Percentiles rank a stretch among this genome's conserved stretches.
phyloP scores from a whole-genome alignment of 2,329 filamentous ascomycete species.

The Sarocladiaceae sp. region DNA sequence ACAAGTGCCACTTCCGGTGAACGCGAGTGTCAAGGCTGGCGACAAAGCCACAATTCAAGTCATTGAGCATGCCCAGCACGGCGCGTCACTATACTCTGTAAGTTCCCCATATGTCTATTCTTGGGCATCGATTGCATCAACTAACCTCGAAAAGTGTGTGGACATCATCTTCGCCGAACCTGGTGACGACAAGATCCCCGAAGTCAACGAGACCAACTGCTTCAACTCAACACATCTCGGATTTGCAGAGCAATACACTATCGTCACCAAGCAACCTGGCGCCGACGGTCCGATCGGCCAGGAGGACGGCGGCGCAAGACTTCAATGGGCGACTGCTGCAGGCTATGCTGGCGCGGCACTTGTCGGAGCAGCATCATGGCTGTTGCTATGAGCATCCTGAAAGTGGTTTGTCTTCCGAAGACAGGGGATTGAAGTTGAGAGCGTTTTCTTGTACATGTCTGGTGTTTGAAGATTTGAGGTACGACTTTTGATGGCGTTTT shows the following conservation, averaged over 20 bases:
- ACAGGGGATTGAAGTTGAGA: too few relatives aligned
- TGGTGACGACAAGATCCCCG: slow-evolving; percentile 58
- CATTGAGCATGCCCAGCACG: slow-evolving; percentile 78
- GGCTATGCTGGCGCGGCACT: neutral
- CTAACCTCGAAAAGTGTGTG: slow-evolving; percentile 63
- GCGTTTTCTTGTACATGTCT: too few relatives aligned
- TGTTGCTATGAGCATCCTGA: neutral
- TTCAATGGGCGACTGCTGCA: neutral
- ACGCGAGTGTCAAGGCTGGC: slow-evolving; percentile 68
- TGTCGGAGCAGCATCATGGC: neutral
- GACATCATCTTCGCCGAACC: slow-evolving; percentile 89
- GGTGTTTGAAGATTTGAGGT: too few relatives aligned
- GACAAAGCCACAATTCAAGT: slow-evolving; percentile 89
- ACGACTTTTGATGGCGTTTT: too few relatives aligned
- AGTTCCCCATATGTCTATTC: slow-evolving; percentile 24
- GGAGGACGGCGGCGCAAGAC: slow-evolving; percentile 21
- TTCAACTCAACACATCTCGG: slow-evolving; percentile 78
- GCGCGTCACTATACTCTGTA: slow-evolving; percentile 78
- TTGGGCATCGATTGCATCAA: neutral
- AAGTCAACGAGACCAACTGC: slow-evolving; percentile 80
- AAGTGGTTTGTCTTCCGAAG: too few relatives aligned
- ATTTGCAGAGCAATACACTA: slow-evolving; percentile 74
- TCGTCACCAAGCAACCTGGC: slow-evolving; percentile 44
- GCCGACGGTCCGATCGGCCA: slow-evolving; percentile 18
- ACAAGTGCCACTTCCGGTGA: slow-evolving; percentile 77